Evolutionary conservation across 352 stramenopile species (phyloP).

Genomic region (Globisporangium lucens): DNA sequence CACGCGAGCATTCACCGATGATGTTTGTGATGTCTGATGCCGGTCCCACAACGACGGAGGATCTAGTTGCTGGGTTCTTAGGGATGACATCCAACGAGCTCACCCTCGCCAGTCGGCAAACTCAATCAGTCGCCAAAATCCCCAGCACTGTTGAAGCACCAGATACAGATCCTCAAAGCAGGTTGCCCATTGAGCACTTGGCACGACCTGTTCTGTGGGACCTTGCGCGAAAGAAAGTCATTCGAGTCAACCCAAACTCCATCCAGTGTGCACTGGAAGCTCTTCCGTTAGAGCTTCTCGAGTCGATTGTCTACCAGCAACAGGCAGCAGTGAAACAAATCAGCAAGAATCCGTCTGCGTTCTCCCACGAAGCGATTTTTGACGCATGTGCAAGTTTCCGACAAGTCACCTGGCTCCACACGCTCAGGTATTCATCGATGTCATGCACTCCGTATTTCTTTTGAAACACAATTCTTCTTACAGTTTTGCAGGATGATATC

Average conservation of each 20-base stretch:
- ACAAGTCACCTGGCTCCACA: conserved; percentile 59
- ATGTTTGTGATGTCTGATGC: conserved; percentile 5
- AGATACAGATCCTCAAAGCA: not conserved
- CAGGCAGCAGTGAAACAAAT: conserved; percentile 40
- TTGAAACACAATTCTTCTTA: conserved; percentile 5
- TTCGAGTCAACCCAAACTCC: conserved; percentile 27
- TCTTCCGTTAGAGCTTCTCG: conserved; percentile 40
- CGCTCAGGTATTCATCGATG: conserved; percentile 36
- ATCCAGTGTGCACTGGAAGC: conserved; percentile 24
- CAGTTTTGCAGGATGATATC: conserved; percentile 19
- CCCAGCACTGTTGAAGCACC: not conserved
- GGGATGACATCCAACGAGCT: not conserved
- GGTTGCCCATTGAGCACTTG: conserved; percentile 28
- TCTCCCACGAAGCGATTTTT: conserved; percentile 41
- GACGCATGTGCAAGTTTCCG: conserved; percentile 57
- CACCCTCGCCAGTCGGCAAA: not conserved
- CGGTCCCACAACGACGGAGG: conserved; percentile 11
- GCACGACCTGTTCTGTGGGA: conserved; percentile 44
- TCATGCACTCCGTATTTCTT: not conserved
- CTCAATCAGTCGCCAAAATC: not conserved
- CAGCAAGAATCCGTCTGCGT: conserved; percentile 40
- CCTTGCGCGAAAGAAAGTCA: conserved; percentile 41
- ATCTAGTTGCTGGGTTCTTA: conserved; percentile 16
- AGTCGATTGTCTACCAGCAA: conserved; percentile 46
- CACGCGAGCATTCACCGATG: not conserved